These are phyloP conservation scores for Irpex sp. DNA, from an alignment of 1,284 basidiomycete genomes.

Conservation along the genomic window DNA sequence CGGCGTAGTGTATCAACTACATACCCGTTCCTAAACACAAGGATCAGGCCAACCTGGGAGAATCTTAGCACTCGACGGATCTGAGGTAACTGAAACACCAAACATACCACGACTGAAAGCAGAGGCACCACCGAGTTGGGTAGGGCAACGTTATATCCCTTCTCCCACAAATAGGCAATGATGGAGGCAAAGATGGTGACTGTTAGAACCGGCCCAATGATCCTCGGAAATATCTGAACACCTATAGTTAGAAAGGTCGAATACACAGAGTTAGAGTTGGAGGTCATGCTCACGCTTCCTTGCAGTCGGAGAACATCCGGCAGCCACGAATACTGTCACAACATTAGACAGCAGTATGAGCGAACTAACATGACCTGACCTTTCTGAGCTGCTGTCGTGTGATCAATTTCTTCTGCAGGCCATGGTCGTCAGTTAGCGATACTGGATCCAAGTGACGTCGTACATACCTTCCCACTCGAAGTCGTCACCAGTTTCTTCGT, in stretches of 20 bases:
- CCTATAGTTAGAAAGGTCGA: background rate
- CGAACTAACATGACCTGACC: constrained; percentile 15
- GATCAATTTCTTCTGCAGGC: constrained; percentile 25
- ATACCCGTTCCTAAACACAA: constrained; percentile 55
- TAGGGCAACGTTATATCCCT: constrained; percentile 49
- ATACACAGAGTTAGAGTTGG: background rate
- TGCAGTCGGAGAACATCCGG: constrained; percentile 80
- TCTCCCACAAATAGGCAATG: constrained; percentile 52
- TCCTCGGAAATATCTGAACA: constrained; percentile 53
- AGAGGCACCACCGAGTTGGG: constrained; percentile 78
- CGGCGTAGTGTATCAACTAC: background rate
- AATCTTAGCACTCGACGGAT: background rate
- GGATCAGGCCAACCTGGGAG: constrained; percentile 63
- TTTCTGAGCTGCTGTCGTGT: constrained; percentile 28
- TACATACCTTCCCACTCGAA: constrained; percentile 1
- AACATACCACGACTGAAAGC: constrained; percentile 81
- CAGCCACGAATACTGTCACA: constrained; percentile 77
- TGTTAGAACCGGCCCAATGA: constrained; percentile 77
- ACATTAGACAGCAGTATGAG: background rate
- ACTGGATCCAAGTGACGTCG: background rate
- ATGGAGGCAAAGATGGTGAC: constrained; percentile 70
- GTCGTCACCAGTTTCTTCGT: constrained; percentile 2
- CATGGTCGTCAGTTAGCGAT: background rate
- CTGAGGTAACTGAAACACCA: constrained; percentile 10
- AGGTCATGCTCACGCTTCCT: constrained; percentile 52